Evolutionary conservation across 106 monocot species (phyloP).

Genomic region (Posidonia australis): DNA sequence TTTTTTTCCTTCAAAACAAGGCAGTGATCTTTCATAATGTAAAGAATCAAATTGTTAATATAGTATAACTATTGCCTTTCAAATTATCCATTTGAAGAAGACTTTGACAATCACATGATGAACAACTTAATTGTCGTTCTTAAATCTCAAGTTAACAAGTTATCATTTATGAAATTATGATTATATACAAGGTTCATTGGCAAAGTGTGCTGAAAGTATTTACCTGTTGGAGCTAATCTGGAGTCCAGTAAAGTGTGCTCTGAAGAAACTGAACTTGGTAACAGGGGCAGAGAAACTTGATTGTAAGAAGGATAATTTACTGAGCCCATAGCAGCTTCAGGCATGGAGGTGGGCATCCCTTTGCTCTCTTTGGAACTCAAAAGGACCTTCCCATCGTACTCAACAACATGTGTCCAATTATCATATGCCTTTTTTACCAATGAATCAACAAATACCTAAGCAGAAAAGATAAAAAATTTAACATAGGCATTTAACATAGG

Average conservation of each 20-base stretch:
- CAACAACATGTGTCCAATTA: slow-evolving; percentile 70
- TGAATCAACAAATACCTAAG: slow-evolving; percentile 68
- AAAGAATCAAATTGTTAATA: too few relatives aligned
- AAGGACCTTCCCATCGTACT: slow-evolving; percentile 84
- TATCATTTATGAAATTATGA: too few relatives aligned
- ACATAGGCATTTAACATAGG: not conserved
- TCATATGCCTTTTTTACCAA: slow-evolving; percentile 91
- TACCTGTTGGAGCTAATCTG: slow-evolving; percentile 29
- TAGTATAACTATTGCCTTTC: too few relatives aligned
- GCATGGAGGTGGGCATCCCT: not conserved
- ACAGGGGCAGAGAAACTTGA: slow-evolving; percentile 11
- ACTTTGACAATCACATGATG: too few relatives aligned
- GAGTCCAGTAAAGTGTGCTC: slow-evolving; percentile 14
- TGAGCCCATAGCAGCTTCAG: slow-evolving; percentile 4
- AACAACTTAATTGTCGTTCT: too few relatives aligned
- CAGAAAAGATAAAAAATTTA: not conserved
- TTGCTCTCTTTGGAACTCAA: slow-evolving; percentile 43
- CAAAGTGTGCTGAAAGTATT: not conserved
- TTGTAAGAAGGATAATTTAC: slow-evolving; percentile 15
- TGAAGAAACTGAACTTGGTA: slow-evolving; percentile 5
- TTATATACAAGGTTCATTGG: too few relatives aligned
- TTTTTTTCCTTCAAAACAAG: too few relatives aligned
- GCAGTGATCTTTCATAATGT: too few relatives aligned
- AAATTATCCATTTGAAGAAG: too few relatives aligned
- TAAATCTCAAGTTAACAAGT: too few relatives aligned